Evolutionary conservation across 164 flowering plant species (phyloP), one percentile per base, ranked within the genome.

Genomic region (Chimonanthus praecox): DNA sequence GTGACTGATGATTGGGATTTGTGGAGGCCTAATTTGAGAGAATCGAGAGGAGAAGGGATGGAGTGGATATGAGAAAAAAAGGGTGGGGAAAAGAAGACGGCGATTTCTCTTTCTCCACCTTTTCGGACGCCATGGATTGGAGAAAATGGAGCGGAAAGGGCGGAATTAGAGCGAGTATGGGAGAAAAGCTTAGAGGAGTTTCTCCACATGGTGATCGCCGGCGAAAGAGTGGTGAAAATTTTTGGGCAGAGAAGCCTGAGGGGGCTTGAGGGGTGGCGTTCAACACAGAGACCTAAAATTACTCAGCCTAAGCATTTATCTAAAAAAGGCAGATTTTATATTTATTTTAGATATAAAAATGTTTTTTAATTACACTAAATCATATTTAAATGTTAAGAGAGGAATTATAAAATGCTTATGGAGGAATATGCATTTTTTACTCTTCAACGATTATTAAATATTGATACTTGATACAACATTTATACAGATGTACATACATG

Each of bases 181-280:
- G 68, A 68, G 50, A 61, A 16, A 43, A 58, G 68, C 67, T 48
- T 71, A 48, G 67, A 71, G 47, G 75, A 73, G 70, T 20, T 73
- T 58, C 75, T 67, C 75, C 75, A 73, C 75, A 73, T 73, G 64
- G 51, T 47, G 47, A n/a, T 43, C 7, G 48, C 45, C 51, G 9
- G 60, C 11, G 60, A 13, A 8, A 13, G n/a, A 54, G 7, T 6
- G 9, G 58, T 10, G 3, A 9, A 16, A 13, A 16, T 10, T 11
- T 13, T 11, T 6, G 58, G 15, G n/a, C 0, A 8, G 58, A 0
- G n/a, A 54, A 16, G 15, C 15, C 60, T 16, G 58, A 54, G 13
- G 21, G 21, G 21, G 21, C 21, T 33, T 33, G 33, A 1, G 33
- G 33, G 33, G 33, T 33, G 33, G 33, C 33, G 33, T 33, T 33